These are phyloP conservation scores for Beta lomatogona DNA, from an alignment of 179 eudicot species.

Conservation along the genomic window DNA sequence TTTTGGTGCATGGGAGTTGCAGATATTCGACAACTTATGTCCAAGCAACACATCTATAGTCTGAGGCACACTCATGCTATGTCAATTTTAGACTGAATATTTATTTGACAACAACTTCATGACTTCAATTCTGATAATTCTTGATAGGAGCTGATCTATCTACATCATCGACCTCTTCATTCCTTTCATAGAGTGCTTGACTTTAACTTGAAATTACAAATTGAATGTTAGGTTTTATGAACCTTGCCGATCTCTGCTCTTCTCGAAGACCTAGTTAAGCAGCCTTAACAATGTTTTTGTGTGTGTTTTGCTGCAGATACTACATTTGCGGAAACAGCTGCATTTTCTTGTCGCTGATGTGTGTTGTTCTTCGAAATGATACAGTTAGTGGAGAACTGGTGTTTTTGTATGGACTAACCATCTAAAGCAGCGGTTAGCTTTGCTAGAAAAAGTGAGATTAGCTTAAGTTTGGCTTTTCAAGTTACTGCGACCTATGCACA, in stretches of 20 bases:
- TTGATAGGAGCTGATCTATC: too few species aligned
- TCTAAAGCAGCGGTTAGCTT: background rate
- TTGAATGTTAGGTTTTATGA: background rate
- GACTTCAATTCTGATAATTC: too few species aligned
- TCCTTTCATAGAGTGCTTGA: background rate
- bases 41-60: too few species aligned
- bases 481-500: background rate
- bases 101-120: too few species aligned
- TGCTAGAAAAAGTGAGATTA: background rate
- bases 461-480: background rate
- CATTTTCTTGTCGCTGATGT: slow-evolving; percentile 12
- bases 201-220: too few species aligned
- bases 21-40: too few species aligned
- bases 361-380: slow-evolving; percentile 9
- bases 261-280: background rate
- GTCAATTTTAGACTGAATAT: too few species aligned
- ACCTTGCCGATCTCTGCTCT: background rate
- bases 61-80: too few species aligned
- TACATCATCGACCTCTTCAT: too few species aligned
- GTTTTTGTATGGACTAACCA: background rate
- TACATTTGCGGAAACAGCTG: slow-evolving; percentile 15
- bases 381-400: background rate
- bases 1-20: too few species aligned
- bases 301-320: slow-evolving; percentile 12
- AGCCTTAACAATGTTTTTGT: background rate